Evolutionary conservation across 2,329 filamentous ascomycete species (phyloP).

Genomic region (Phoma sp.): DNA sequence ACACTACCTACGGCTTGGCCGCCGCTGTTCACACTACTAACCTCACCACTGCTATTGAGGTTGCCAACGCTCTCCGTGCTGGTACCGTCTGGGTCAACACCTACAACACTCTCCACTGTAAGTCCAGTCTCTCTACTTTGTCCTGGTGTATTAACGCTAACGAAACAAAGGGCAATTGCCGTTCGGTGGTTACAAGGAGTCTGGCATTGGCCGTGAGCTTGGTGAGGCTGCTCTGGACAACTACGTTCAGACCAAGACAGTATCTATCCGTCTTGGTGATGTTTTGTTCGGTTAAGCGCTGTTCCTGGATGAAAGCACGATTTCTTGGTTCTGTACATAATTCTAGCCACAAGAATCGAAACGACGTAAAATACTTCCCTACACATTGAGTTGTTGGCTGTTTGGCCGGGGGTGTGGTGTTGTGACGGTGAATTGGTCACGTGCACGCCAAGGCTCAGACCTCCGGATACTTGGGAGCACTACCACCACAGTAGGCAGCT

Average conservation of each 20-base stretch:
- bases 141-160: too few relatives aligned
- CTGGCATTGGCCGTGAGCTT: conserved; percentile 55
- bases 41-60: conserved; percentile 78
- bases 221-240: conserved; percentile 58
- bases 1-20: conserved; percentile 76
- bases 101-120: conserved; percentile 70
- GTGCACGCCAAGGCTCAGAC: too few relatives aligned
- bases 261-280: conserved; percentile 55
- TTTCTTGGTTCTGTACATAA: too few relatives aligned
- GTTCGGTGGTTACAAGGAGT: conserved; percentile 52
- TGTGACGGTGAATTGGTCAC: too few relatives aligned
- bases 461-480: too few relatives aligned
- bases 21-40: conserved; percentile 79
- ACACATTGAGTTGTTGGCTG: too few relatives aligned
- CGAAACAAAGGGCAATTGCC: too few relatives aligned
- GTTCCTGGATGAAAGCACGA: neutral
- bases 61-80: conserved; percentile 72
- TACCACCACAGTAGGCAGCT: too few relatives aligned
- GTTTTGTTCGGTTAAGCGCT: conserved; percentile 52
- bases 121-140: too few relatives aligned
- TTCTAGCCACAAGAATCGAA: too few relatives aligned
- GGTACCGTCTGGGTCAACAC: conserved; percentile 72
- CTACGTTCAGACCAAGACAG: conserved; percentile 51
- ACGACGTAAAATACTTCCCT: too few relatives aligned
- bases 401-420: too few relatives aligned